Percentiles rank a stretch among this genome's conserved stretches.
Evolutionary conservation across 2,329 filamentous ascomycete species (phyloP).

Genomic region (Pseudogymnoascus sp.): DNA sequence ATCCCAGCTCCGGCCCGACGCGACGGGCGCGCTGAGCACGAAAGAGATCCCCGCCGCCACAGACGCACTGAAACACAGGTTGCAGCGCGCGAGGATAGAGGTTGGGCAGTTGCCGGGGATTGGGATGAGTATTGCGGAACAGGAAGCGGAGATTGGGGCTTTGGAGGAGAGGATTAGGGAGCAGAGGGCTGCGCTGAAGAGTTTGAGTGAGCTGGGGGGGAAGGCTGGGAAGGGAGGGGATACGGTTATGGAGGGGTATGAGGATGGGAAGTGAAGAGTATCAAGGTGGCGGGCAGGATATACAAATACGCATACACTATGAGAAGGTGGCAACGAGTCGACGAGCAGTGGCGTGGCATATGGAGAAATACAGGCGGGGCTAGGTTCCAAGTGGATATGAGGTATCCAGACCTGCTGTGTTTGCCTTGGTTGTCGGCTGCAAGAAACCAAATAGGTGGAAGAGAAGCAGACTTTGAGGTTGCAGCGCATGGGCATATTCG

Average conservation of each 20-base stretch:
- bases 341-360: neutral
- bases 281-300: neutral
- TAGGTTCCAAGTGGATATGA: constrained; percentile 38
- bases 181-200: constrained; percentile 53
- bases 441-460: too few species aligned
- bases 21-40: constrained; percentile 26
- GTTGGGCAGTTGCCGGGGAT: constrained; percentile 64
- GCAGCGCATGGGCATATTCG: neutral
- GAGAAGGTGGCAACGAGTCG: neutral
- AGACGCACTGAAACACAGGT: constrained; percentile 71
- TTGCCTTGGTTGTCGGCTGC: neutral
- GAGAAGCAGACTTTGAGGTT: neutral
- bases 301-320: neutral
- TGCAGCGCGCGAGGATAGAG: constrained; percentile 67
- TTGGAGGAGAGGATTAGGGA: constrained; percentile 56
- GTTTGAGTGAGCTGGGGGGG: constrained; percentile 45
- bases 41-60: constrained; percentile 77
- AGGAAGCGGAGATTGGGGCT: constrained; percentile 61
- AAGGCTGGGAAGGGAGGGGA: constrained; percentile 26
- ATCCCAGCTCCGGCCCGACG: constrained; percentile 23
- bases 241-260: constrained; percentile 25
- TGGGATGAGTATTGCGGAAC: constrained; percentile 56
- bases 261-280: neutral
- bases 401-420: neutral
- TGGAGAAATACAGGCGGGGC: constrained; percentile 19